These are phyloP conservation scores for Yamadazyma sp. DNA, from an alignment of 1,139 yeast species.

Conservation along the genomic window DNA sequence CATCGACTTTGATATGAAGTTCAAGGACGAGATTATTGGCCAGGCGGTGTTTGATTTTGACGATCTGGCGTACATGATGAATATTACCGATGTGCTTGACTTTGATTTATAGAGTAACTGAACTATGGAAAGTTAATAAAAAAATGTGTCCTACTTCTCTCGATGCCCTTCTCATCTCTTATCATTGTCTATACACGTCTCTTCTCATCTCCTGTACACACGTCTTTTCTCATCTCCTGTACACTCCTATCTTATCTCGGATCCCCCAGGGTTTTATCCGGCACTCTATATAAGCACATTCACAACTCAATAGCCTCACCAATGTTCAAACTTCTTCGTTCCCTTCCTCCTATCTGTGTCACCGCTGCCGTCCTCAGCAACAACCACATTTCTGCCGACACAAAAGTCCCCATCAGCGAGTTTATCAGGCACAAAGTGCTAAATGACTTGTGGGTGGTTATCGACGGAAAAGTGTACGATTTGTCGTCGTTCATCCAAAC, in stretches of 20 bases:
- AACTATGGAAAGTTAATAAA: too few relatives aligned
- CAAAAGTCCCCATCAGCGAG: conserved; percentile 10
- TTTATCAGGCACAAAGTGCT: conserved; percentile 12
- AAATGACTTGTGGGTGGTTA: conserved; percentile 21
- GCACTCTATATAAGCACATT: too few relatives aligned
- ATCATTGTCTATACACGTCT: too few relatives aligned
- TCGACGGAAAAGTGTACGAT: conserved; percentile 23
- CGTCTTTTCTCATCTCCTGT: too few relatives aligned
- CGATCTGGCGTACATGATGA: conserved; percentile 1
- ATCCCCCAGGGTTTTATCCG: too few relatives aligned
- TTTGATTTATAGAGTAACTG: background rate
- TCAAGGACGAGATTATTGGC: background rate
- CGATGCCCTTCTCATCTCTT: too few relatives aligned
- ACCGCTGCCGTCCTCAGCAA: background rate
- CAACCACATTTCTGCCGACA: background rate
- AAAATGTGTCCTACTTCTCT: too few relatives aligned
- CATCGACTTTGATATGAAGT: background rate
- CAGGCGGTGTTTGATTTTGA: conserved; percentile 1
- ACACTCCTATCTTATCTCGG: too few relatives aligned
- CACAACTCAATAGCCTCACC: too few relatives aligned
- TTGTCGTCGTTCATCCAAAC: conserved; percentile 18
- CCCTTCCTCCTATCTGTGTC: background rate
- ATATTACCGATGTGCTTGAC: background rate
- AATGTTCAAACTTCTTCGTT: too few relatives aligned
- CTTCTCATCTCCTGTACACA: too few relatives aligned